Evolutionary conservation across 441 rosid genomes (phyloP), one percentile per base, ranked within the genome.

Genomic region (Jatropha podagrica): DNA sequence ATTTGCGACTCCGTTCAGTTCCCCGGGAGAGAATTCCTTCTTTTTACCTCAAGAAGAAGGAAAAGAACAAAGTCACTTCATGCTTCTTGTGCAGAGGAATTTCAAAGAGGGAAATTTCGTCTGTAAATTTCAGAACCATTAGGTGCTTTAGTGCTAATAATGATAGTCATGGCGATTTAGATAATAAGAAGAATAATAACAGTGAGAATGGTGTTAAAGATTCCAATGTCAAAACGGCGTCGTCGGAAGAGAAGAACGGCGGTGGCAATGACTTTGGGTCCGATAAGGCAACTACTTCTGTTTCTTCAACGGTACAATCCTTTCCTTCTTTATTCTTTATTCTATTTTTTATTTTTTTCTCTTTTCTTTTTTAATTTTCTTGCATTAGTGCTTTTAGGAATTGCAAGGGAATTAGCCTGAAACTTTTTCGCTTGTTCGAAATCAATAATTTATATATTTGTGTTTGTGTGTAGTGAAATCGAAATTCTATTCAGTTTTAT

Each of bases 241-340:
- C 86, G 48, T 85, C 64, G 20, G 89, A 85, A 26, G 91, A 88
- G 62, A 70, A 70, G 7, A 91, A 82, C 5, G 79, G 83, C 76
- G 78, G 66, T 12, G 32, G 20, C 71, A 74, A 73, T 68, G 89
- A 84, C 76, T 78, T 86, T 26, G 77, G 81, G 76, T 79, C 87
- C 26, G 91, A 88, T 55, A 81, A 92, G 69, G 68, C 81, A 40
- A 67, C 82, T 61, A 7, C 87, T 77, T 76, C 91, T 56, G 84
- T 82, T 83, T 85, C 97, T 77, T 84, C 93, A 52, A 77, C 80
- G 95, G 97, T 94, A 86, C 70, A 41, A 15, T 32, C 26, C 61
- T 84, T 48, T 76, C 58, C 59, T 44, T 5, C 44, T 72, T 9
- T 46, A 13, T 3, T 3, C 52, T 64, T 42, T 56, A 51, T 60